phyloP scores from a whole-genome alignment of 2,329 filamentous ascomycete species.

The Aplosporella prunicola region DNA sequence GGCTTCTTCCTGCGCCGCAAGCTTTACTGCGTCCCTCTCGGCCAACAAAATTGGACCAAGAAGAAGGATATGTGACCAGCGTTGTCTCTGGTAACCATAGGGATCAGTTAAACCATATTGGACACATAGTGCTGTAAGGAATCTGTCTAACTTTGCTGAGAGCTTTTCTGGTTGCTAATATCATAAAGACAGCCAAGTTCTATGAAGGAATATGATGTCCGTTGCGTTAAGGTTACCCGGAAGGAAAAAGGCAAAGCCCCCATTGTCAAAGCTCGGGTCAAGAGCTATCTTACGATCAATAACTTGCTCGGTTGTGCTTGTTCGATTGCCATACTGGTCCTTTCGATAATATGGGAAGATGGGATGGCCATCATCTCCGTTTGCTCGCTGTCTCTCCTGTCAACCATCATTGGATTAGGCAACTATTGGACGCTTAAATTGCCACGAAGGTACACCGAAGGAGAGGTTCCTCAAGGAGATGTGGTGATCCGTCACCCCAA shows the following conservation, averaged over 20 bases:
- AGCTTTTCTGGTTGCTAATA: no score
- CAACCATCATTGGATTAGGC: constrained; percentile 39
- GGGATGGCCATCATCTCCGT: constrained; percentile 44
- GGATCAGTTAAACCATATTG: constrained; percentile 40
- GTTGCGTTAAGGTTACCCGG: constrained; percentile 31
- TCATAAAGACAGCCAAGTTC: constrained; percentile 21
- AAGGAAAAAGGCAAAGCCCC: constrained; percentile 17
- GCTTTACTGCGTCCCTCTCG: constrained; percentile 38
- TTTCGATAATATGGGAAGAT: constrained; percentile 37
- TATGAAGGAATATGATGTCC: constrained; percentile 31
- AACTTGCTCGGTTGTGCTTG: constrained; percentile 37
- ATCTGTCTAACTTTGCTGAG: no score
- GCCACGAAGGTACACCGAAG: constrained; percentile 24
- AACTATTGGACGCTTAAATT: constrained; percentile 42
- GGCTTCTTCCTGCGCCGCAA: constrained; percentile 43
- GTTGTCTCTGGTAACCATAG: constrained; percentile 40
- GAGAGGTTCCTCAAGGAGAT: constrained; percentile 32
- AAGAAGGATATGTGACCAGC: constrained; percentile 33
- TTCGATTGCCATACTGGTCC: constrained; percentile 32
- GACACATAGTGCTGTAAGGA: constrained; percentile 37
- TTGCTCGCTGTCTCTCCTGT: constrained; percentile 38
- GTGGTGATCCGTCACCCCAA: constrained; percentile 43
- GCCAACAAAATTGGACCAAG: constrained; percentile 33
- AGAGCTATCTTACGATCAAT: constrained; percentile 38
- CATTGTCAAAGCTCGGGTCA: constrained; percentile 34